Conservation (phyloP, 2,329 filamentous ascomycete species). For the Colletotrichum kahawae region DNA sequence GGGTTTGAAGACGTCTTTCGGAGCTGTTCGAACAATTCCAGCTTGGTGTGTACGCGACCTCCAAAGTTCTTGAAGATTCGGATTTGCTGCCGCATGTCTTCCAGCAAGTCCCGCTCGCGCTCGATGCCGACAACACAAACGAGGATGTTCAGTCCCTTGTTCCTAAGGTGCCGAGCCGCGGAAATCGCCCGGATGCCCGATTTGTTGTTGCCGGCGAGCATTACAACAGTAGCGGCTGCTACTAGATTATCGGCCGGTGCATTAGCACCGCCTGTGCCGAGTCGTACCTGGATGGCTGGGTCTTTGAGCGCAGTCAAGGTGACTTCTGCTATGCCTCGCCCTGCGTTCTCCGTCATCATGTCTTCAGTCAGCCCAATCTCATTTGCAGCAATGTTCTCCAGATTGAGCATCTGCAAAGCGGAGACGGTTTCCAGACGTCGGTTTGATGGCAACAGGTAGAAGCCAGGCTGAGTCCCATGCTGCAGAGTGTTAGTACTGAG, state of each 20-base stretch:
- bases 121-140: constrained; percentile 87
- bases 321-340: constrained; percentile 85
- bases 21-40: constrained; percentile 65
- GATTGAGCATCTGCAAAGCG: constrained; percentile 85
- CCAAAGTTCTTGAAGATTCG: constrained; percentile 85
- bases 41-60: constrained; percentile 70
- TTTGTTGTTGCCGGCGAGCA: constrained; percentile 95
- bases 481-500: constrained; percentile 32
- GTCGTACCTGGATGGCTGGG: constrained; percentile 61
- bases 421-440: constrained; percentile 68
- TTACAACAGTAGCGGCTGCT: constrained; percentile 56
- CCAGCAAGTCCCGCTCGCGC: constrained; percentile 79
- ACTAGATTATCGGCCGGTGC: constrained; percentile 29
- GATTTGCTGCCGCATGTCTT: constrained; percentile 80
- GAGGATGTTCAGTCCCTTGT: constrained; percentile 80
- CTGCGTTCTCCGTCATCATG: constrained; percentile 91
- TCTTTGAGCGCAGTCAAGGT: constrained; percentile 72
- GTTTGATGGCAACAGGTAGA: constrained; percentile 60
- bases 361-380: constrained; percentile 88
- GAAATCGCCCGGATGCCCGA: constrained; percentile 85
- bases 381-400: constrained; percentile 88
- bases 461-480: constrained; percentile 41
- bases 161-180: constrained; percentile 84
- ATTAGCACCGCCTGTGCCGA: constrained; percentile 42
- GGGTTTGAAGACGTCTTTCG: constrained; percentile 45